Base-by-base conservation (phyloP, 2,329 filamentous ascomycete genomes). In the Venturiaceae sp. region DNA sequence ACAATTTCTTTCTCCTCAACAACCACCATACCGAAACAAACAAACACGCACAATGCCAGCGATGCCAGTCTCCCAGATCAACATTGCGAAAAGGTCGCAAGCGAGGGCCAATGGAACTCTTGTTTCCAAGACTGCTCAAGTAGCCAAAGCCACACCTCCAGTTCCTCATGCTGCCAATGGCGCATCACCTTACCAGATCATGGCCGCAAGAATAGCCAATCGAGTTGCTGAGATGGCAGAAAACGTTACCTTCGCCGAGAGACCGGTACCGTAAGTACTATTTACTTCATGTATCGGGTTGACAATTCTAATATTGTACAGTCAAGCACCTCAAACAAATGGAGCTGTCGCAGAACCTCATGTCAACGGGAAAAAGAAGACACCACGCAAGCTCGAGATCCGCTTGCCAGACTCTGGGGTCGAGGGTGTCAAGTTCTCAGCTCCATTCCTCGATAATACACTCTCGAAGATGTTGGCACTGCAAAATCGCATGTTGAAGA, bases 391-490 rank as follows among this genome's bases (percentile, higher is more conserved):
- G 63, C 74, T 79, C 50, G 77, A 79, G 60, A 76, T 79, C 70
- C 70, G 77, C 21, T 70, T 79, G 4, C 72, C 71, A 32, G 69
- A 68, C 57, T 64, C 67, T 16, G 66, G 66, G 26, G 58, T 61
- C 3, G 68, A 72, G 50, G 71, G 71, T 58, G 69, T 79, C 60
- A 74, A 74, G 36, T 79, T 79, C 68, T 77, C 74, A n/a, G 76
- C 77, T 1, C 76, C 77, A 0, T 79, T 79, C 70, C 74, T 79
- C 56, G 77, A 79, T 69, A 79, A 79, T 65, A 78, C 76, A 5
- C 70, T 79, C 1, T 69, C 74, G 57, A 79, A 79, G 71, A 74
- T 79, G 67, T 66, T 79, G 54, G 66, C 71, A 11, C 68, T 79
- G 47, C 77, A 79, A 61, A 76, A 77, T 64, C 69, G 76, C 33